A percentile compares a stretch with the other conserved stretches of the same genome.
These are phyloP conservation scores for Scutellaria galericulata DNA, from an alignment of 257 asterid species.

Conservation along the genomic window DNA sequence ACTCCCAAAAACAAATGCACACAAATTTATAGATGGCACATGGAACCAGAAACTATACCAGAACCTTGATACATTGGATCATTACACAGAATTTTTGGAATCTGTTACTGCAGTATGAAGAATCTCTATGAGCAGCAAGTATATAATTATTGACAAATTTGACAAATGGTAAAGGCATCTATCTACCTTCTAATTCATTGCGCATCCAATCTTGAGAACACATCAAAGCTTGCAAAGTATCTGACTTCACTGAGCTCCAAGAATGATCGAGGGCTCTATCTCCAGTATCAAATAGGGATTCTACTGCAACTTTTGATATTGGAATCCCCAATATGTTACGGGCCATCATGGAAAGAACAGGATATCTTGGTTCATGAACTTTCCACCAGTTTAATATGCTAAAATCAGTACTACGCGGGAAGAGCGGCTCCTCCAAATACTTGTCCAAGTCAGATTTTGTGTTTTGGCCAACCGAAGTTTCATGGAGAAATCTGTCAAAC, in stretches of 20 bases:
- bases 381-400: conserved; percentile 92
- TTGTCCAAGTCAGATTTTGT: conserved; percentile 84
- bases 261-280: conserved; percentile 54
- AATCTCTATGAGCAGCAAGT: conserved; percentile 31
- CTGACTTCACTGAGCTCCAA: conserved; percentile 69
- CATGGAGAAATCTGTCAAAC: conserved; percentile 72
- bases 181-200: conserved; percentile 65
- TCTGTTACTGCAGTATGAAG: conserved; percentile 40
- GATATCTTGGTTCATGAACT: conserved; percentile 89
- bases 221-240: conserved; percentile 82
- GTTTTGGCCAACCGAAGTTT: conserved; percentile 62
- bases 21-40: conserved; percentile 20
- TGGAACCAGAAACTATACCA: conserved; percentile 32
- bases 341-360: conserved; percentile 87
- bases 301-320: conserved; percentile 64
- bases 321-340: conserved; percentile 90
- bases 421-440: conserved; percentile 85
- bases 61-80: conserved; percentile 46
- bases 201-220: conserved; percentile 90
- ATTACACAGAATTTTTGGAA: conserved; percentile 38
- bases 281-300: conserved; percentile 61
- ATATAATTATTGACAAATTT: conserved; percentile 5
- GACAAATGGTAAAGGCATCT: conserved; percentile 23
- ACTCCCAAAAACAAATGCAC: conserved; percentile 18
- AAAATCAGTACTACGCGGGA: conserved; percentile 78